phyloP scores from a whole-genome alignment of 192 early-diverging fungal species.

The Gigaspora rosea region DNA sequence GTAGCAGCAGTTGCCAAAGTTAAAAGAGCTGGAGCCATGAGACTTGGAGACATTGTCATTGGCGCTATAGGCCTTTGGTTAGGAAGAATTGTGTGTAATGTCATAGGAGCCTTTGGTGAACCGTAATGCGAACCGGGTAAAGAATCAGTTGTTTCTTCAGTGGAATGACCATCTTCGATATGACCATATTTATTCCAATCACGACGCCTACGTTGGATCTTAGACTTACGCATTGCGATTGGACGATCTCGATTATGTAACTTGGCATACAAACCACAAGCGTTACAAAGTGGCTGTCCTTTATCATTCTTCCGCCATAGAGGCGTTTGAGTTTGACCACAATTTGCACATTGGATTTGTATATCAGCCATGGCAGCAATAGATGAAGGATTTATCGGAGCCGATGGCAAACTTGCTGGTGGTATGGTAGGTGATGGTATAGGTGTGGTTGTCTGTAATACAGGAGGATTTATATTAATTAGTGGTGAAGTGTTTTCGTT shows the following conservation, averaged over 20 bases:
- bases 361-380: conserved; percentile 18
- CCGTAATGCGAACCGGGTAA: not conserved
- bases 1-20: conserved; percentile 30
- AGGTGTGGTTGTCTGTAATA: conserved; percentile 13
- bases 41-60: conserved; percentile 7
- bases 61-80: conserved; percentile 27
- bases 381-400: not conserved
- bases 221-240: conserved; percentile 56
- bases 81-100: conserved; percentile 16
- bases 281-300: conserved; percentile 79
- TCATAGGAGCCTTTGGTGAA: not conserved
- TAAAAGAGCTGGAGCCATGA: conserved; percentile 28
- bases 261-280: conserved; percentile 68
- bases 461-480: not conserved
- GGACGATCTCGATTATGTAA: conserved; percentile 57
- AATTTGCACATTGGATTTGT: conserved; percentile 62
- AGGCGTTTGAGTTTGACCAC: conserved; percentile 76
- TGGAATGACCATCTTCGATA: conserved; percentile 17
- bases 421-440: conserved; percentile 3
- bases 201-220: conserved; percentile 53
- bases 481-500: not conserved
- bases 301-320: conserved; percentile 79
- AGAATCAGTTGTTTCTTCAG: not conserved
- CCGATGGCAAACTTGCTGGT: not conserved
- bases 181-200: conserved; percentile 39